phyloP scores from a whole-genome alignment of 495 filamentous ascomycete species.

The Tetracladium setigerum region DNA sequence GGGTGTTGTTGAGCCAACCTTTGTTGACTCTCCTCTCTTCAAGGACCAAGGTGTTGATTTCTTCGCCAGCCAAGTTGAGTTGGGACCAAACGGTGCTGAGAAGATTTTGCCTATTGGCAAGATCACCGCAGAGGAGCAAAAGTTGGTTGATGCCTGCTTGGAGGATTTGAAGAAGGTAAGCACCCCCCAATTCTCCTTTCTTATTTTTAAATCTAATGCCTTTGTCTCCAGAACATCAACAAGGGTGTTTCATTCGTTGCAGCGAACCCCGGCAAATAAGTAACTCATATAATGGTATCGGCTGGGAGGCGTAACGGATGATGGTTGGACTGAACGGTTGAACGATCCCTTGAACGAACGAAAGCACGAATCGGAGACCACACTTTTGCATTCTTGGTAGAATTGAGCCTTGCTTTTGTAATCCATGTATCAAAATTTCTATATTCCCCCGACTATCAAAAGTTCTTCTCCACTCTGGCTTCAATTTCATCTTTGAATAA shows the following conservation, averaged over 20 bases:
- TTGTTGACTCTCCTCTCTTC: slow-evolving; percentile 93
- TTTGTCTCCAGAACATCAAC: slow-evolving; percentile 38
- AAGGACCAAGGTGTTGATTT: slow-evolving; percentile 94
- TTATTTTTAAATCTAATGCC: background rate
- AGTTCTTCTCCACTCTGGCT: no score
- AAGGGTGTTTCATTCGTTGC: slow-evolving; percentile 47
- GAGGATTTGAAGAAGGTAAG: slow-evolving; percentile 73
- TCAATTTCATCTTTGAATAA: no score
- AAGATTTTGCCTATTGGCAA: slow-evolving; percentile 81
- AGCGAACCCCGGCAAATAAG: slow-evolving; percentile 47
- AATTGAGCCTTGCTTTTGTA: no score
- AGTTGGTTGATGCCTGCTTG: slow-evolving; percentile 77
- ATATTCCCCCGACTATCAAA: no score
- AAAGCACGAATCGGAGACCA: no score
- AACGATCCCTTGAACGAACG: no score
- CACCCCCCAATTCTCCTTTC: background rate
- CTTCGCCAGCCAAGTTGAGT: slow-evolving; percentile 90
- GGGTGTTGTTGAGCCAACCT: slow-evolving; percentile 92
- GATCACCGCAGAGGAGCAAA: slow-evolving; percentile 77
- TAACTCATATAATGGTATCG: background rate
- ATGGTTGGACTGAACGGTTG: no score
- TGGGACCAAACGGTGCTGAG: slow-evolving; percentile 93
- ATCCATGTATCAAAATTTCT: no score
- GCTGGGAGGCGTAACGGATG: no score
- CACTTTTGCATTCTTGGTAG: no score